These are phyloP conservation scores for Pyronema omphalodes DNA, from an alignment of 495 filamentous ascomycete genomes.

Conservation along the genomic window DNA sequence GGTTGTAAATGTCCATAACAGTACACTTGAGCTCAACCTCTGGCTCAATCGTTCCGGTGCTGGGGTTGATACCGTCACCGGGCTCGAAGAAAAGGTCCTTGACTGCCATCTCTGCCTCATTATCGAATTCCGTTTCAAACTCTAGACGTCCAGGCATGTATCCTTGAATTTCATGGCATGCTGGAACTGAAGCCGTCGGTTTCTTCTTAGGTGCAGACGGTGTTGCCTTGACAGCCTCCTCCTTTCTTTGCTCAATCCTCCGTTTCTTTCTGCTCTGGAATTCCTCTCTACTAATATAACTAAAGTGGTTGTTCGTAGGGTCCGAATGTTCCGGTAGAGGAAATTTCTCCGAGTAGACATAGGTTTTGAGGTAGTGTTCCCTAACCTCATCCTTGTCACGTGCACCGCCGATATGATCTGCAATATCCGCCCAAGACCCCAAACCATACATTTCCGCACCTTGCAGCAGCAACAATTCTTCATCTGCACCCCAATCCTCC, in stretches of 20 bases:
- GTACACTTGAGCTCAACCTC: conserved; percentile 96
- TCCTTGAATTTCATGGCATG: conserved; percentile 93
- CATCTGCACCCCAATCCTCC: conserved; percentile 90
- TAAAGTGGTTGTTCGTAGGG: conserved; percentile 56
- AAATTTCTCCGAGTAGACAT: conserved; percentile 63
- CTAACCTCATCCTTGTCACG: conserved; percentile 86
- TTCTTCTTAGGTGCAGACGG: conserved; percentile 83
- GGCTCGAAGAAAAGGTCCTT: conserved; percentile 97
- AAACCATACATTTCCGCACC: conserved; percentile 95
- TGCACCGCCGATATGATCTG: conserved; percentile 92
- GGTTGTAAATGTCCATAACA: conserved; percentile 97
- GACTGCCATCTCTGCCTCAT: conserved; percentile 95
- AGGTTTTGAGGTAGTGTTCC: conserved; percentile 79
- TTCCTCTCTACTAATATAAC: conserved; percentile 67
- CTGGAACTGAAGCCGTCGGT: conserved; percentile 64
- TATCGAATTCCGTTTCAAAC: conserved; percentile 93
- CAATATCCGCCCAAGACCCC: conserved; percentile 94
- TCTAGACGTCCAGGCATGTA: conserved; percentile 97
- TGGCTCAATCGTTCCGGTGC: conserved; percentile 67
- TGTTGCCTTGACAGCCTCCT: conserved; percentile 65
- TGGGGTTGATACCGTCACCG: conserved; percentile 70
- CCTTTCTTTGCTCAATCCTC: conserved; percentile 80
- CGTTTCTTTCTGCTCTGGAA: conserved; percentile 91
- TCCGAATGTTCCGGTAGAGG: conserved; percentile 71
- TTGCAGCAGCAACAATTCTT: conserved; percentile 80